Percentiles rank a stretch among this genome's conserved stretches.
These are phyloP conservation scores for Cutaneotrichosporon sp. DNA, from an alignment of 1,284 basidiomycete species.

Conservation along the genomic window DNA sequence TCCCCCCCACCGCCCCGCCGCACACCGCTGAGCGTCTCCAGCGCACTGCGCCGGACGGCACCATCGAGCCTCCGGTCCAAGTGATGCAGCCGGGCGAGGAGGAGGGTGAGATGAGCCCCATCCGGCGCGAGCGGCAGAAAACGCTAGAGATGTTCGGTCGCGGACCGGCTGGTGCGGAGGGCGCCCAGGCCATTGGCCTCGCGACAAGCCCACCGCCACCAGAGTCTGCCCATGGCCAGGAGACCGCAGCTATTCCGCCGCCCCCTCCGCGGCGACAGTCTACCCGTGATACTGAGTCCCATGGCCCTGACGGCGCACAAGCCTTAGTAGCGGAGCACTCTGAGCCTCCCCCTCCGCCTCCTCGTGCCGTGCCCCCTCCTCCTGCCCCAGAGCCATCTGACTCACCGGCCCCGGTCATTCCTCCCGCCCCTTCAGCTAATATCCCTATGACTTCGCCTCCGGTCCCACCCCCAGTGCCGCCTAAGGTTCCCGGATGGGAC, in stretches of 20 bases:
- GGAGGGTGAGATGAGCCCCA: neutral
- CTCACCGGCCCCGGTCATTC: no score
- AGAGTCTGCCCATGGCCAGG: neutral
- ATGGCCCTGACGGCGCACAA: neutral
- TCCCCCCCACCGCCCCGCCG: neutral
- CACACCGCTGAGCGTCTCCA: slow-evolving; percentile 9
- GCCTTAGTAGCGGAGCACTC: neutral
- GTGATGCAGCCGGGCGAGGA: slow-evolving; percentile 20
- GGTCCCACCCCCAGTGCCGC: no score
- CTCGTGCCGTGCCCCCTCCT: neutral
- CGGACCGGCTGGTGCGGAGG: slow-evolving; percentile 21
- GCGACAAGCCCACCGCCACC: neutral
- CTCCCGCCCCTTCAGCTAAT: no score
- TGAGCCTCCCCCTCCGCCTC: slow-evolving; percentile 1
- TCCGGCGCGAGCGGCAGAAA: neutral
- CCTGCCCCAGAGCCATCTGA: neutral
- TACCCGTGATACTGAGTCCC: neutral
- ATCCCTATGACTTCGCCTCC: no score
- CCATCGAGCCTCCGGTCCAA: slow-evolving; percentile 36
- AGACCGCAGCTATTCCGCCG: neutral
- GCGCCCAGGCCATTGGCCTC: slow-evolving; percentile 16
- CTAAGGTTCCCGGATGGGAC: no score
- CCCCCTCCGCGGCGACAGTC: neutral
- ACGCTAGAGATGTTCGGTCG: slow-evolving; percentile 1
- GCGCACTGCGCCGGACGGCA: slow-evolving; percentile 21